Evolutionary conservation across 441 rosid genomes (phyloP).

Genomic region (Erodium texanum): DNA sequence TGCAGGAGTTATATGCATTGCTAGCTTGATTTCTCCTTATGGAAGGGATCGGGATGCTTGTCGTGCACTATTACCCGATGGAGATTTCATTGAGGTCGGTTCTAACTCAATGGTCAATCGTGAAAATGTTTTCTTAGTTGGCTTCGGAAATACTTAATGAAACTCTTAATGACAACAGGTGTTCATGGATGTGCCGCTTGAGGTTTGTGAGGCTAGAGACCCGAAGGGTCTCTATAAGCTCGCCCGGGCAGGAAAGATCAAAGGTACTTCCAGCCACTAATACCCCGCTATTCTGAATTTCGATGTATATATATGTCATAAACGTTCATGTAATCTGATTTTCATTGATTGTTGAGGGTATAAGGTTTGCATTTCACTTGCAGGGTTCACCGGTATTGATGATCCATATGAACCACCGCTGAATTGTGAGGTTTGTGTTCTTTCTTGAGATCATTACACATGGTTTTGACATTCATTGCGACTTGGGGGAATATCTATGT

Average conservation of each 20-base stretch:
- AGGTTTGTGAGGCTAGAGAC: constrained; percentile 62
- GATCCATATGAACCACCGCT: constrained; percentile 67
- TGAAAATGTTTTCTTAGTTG: too few species aligned
- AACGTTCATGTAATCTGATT: too few species aligned
- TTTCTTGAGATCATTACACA: neutral
- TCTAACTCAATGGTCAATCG: neutral
- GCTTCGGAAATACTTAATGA: neutral
- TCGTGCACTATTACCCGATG: constrained; percentile 47
- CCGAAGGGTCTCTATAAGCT: constrained; percentile 68
- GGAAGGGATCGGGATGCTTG: constrained; percentile 50
- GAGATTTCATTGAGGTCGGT: constrained; percentile 59
- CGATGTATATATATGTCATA: too few species aligned
- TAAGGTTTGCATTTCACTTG: neutral
- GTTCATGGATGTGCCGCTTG: constrained; percentile 56
- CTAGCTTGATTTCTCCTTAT: constrained; percentile 64
- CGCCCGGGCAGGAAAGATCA: constrained; percentile 69
- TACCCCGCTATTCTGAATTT: too few species aligned
- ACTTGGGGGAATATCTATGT: too few species aligned
- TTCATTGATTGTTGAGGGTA: neutral
- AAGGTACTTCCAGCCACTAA: constrained; percentile 26
- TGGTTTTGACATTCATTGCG: neutral
- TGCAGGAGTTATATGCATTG: constrained; percentile 58
- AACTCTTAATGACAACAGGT: constrained; percentile 29
- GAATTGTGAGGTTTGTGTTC: constrained; percentile 46
- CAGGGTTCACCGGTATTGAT: constrained; percentile 62